phyloP scores from a whole-genome alignment of 116 monocot species.

The Iris pallida region DNA sequence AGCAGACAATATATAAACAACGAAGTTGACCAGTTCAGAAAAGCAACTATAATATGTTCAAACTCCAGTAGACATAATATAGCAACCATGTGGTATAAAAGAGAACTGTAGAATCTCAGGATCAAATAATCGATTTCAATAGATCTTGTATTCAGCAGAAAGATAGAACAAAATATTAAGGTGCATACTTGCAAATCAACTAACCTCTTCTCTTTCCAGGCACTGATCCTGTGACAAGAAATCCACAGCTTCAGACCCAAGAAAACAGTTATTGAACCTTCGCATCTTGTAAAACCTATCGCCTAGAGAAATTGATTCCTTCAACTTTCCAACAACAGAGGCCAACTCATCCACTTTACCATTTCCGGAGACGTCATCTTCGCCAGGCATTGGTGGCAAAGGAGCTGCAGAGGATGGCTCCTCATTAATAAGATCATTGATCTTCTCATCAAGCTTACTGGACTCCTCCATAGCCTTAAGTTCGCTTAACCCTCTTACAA shows the following conservation, averaged over 20 bases:
- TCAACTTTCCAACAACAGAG: slow-evolving; percentile 72
- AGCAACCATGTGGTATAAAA: too few relatives aligned
- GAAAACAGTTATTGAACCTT: slow-evolving; percentile 80
- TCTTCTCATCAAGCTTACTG: slow-evolving; percentile 59
- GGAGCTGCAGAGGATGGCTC: slow-evolving; percentile 68
- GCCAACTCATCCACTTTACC: slow-evolving; percentile 87
- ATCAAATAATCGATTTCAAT: slow-evolving; percentile 2
- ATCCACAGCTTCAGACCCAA: slow-evolving; percentile 85
- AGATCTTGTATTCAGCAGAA: neutral
- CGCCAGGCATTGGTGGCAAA: slow-evolving; percentile 80
- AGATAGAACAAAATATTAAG: neutral
- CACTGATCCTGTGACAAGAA: slow-evolving; percentile 85
- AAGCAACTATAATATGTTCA: too few relatives aligned
- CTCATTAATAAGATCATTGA: slow-evolving; percentile 41
- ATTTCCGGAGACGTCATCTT: slow-evolving; percentile 76
- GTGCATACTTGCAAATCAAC: slow-evolving; percentile 2
- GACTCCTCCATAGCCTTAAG: slow-evolving; percentile 60
- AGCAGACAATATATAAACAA: too few relatives aligned
- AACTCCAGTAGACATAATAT: too few relatives aligned
- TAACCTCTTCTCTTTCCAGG: slow-evolving; percentile 84
- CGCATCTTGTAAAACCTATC: slow-evolving; percentile 84
- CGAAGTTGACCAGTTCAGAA: too few relatives aligned
- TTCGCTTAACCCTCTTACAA: slow-evolving; percentile 71
- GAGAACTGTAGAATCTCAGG: neutral
- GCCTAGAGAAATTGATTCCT: slow-evolving; percentile 48